Percentiles rank a stretch among this genome's conserved stretches.
These are phyloP conservation scores for Anthracocystis walkeri DNA, from an alignment of 1,284 basidiomycete genomes.

Conservation along the genomic window DNA sequence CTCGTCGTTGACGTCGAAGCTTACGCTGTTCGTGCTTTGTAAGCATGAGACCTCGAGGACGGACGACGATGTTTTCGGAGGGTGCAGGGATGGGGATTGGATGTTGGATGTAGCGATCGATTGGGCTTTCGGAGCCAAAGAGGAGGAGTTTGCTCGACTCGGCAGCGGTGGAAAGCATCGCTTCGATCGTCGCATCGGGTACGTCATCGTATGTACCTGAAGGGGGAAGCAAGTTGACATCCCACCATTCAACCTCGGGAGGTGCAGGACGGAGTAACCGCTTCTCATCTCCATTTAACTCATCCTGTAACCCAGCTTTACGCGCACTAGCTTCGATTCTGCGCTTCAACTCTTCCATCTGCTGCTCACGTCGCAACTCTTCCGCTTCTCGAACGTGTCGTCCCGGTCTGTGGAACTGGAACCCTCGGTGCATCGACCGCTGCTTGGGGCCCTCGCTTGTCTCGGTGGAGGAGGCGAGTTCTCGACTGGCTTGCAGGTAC, in stretches of 20 bases:
- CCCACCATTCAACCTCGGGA: slow-evolving; percentile 97
- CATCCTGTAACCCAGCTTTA: slow-evolving; percentile 91
- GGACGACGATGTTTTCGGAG: slow-evolving; percentile 81
- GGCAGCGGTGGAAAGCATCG: slow-evolving; percentile 72
- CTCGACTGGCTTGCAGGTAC: slow-evolving; percentile 49
- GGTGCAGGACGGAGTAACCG: slow-evolving; percentile 82
- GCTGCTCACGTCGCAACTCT: slow-evolving; percentile 71
- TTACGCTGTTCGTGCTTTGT: slow-evolving; percentile 88
- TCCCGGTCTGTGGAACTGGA: slow-evolving; percentile 66
- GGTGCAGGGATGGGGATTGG: slow-evolving; percentile 95
- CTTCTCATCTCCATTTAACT: slow-evolving; percentile 89
- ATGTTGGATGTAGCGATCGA: slow-evolving; percentile 93
- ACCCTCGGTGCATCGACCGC: slow-evolving; percentile 55
- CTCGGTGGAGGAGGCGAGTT: slow-evolving; percentile 16
- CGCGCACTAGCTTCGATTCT: slow-evolving; percentile 89
- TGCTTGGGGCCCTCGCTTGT: slow-evolving; percentile 34
- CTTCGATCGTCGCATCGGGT: slow-evolving; percentile 72
- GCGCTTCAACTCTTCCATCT: slow-evolving; percentile 90
- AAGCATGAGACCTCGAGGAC: slow-evolving; percentile 71
- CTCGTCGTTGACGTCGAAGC: slow-evolving; percentile 87
- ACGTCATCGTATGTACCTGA: slow-evolving; percentile 80
- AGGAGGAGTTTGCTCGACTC: slow-evolving; percentile 27
- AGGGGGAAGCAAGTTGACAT: slow-evolving; percentile 82
- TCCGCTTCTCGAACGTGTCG: slow-evolving; percentile 64
- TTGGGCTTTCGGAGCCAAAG: slow-evolving; percentile 76